Evolutionary conservation across 2,329 filamentous ascomycete species (phyloP), one percentile per base, ranked within the genome.

Genomic region (Fusarium floridanum): DNA sequence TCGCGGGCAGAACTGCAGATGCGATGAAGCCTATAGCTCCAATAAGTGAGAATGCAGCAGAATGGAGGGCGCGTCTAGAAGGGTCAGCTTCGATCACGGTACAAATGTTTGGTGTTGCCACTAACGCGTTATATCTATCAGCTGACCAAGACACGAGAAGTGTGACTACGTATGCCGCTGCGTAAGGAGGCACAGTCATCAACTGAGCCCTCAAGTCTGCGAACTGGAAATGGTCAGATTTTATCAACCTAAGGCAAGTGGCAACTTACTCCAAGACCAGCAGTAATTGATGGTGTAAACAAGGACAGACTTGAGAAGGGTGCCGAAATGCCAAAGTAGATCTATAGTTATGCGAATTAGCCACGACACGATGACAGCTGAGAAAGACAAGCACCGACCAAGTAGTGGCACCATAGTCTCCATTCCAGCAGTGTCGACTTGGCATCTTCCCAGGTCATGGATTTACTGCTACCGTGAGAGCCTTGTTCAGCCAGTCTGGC

Each of bases 391-490:
- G 16, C 39, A 17, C 64, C 1, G 59, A 79, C 83, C 39, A 91
- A 75, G 24, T 92, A 92, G 56, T 90, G 86, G 1, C 91, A 90
- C 77, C 94, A 95, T 64, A 94, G 87, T 5, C 88, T 88, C 80
- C 90, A 87, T 77, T 90, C 91, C 57, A 90, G 90, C 1, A 90
- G 83, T 72, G 90, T 93, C 22, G 90, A 87, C 76, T 90, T 92
- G 83, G 91, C 93, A 74, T 95, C 93, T 29, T 84, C 85, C 80
- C 92, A 89, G 0, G 89, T 92, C 75, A 91, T 88, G 67, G 84
- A 86, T 11, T 90, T 86, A 74, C 93, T 90, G 3, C 85, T 83
- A 81, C 91, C 90, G 64, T 87, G 73, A 0, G 77, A 78, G 0
- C 76, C 75, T 11, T 78, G 73, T 16, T 83, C 71, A 9, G 76